phyloP scores from a whole-genome alignment of 495 filamentous ascomycete genomes.

The Poronia punctata region DNA sequence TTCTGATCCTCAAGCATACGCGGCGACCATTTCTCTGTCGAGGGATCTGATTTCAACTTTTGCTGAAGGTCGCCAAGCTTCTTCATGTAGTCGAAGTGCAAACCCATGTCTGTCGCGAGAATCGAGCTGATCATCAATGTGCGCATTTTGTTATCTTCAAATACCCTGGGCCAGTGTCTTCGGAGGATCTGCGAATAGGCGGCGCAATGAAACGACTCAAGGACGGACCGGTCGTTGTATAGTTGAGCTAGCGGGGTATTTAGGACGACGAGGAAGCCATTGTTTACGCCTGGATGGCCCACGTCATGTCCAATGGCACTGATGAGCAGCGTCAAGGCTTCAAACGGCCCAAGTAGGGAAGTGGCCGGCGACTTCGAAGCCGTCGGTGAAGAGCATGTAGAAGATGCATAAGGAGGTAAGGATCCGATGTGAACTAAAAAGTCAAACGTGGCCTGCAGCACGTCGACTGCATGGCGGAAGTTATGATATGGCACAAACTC shows the following conservation, averaged over 20 bases:
- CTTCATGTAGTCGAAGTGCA: constrained; percentile 94
- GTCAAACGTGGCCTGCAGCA: constrained; percentile 87
- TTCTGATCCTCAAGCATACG: constrained; percentile 64
- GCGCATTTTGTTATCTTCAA: constrained; percentile 66
- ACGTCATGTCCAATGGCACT: constrained; percentile 97
- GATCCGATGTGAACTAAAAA: constrained; percentile 80
- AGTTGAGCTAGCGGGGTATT: constrained; percentile 95
- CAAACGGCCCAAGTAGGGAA: constrained; percentile 68
- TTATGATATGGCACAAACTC: constrained; percentile 97
- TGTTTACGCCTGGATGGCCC: constrained; percentile 96
- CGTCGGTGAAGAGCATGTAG: not conserved
- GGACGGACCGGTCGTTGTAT: constrained; percentile 94
- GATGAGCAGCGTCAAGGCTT: constrained; percentile 81
- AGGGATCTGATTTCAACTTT: constrained; percentile 58
- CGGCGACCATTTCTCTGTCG: constrained; percentile 62
- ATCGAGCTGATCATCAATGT: constrained; percentile 93
- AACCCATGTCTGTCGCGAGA: constrained; percentile 91
- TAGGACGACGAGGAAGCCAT: constrained; percentile 85
- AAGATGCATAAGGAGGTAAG: constrained; percentile 57
- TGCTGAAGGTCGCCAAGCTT: constrained; percentile 69
- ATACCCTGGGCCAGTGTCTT: constrained; percentile 81
- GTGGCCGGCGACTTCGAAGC: constrained; percentile 56
- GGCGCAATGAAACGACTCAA: constrained; percentile 96
- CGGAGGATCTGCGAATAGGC: constrained; percentile 95
- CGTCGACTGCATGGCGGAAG: constrained; percentile 94